Evolutionary conservation across 2,329 filamentous ascomycete species (phyloP), one percentile per base, ranked within the genome.

Genomic region (Ophiobolus disseminans): DNA sequence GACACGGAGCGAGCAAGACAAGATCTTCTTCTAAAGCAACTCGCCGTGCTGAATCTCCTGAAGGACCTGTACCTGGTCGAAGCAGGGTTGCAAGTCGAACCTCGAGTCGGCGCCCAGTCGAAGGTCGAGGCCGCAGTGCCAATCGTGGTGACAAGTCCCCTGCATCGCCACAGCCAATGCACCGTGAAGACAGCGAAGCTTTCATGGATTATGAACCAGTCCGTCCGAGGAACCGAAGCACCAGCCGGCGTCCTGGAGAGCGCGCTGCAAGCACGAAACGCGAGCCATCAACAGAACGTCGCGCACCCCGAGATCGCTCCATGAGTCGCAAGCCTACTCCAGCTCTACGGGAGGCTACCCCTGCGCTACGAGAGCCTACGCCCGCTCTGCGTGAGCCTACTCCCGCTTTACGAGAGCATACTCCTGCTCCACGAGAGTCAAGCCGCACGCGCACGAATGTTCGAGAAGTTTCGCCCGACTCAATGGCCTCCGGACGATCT

Each of bases 151-250:
- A 83, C 14, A 81, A 86, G 40, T 96, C 91, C 1, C 91, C 92
- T 1, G 88, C 89, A 0, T 93, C 90, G 1, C 91, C 92, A 1
- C 76, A 91, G 17, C 89, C 91, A 3, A 87, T 93, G 78, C 85
- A 88, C 11, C 76, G 79, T 5, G 76, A 81, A 2, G 83, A 81
- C 47, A 77, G 80, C 32, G 80, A 80, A 34, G 78, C 78, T 36
- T 77, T 75, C 16, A 86, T 85, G 1, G 83, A 86, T n/a, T 86
- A 90, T 40, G 87, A 90, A 22, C 64, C 65, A 16, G 57, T 81
- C 22, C 76, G 79, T 38, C 75, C 76, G 21, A 75, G 78, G 34
- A 76, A 81, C 41, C 72, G 80, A 49, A 84, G 82, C 62, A 73
- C 74, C 11, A 83, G 79, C 57, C 76, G 75, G 42, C 76, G 76